Evolutionary conservation across 2,329 filamentous ascomycete genomes (phyloP), one percentile per base, ranked within the genome.

Genomic region (Ilyonectria sp.): DNA sequence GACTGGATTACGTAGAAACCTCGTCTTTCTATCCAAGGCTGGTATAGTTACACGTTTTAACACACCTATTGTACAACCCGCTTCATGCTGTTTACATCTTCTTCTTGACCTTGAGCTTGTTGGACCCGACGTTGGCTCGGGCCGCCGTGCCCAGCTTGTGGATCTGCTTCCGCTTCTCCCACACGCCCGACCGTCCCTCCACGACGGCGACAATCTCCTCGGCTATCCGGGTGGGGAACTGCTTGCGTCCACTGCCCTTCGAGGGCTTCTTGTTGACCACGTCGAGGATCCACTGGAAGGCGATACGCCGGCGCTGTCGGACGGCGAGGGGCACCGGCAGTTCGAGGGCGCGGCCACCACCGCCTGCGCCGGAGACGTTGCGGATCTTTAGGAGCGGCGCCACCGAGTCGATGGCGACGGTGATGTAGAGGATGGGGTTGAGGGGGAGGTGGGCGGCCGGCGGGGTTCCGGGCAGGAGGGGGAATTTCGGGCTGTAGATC

Each of bases 281-380:
- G 69, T 94, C 91, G 65, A 98, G 82, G 74, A 99, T 97, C 96
- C 96, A 99, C 80, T 89, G 85, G 72, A 98, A 92, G 2, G 95
- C 95, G 57, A 86, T 86, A 62, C 95, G 87, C 73, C 95, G 87
- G 69, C 95, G 88, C 80, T 97, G 93, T 68, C 94, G 88, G 70
- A 92, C 82, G 1, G 86, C 85, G 21, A 98, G 85, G 1, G 96
- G 95, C 23, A 91, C 86, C 0, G 96, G 96, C 40, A 98, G 87
- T 63, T 95, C 94, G 65, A 98, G 87, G 13, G 94, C 89, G 40
- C 90, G 88, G 81, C 96, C 96, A 84, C 96, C 96, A 82, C 95
- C 95, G 1, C 92, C 93, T 40, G 93, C 89, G 73, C 94, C 94
- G 76, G 90, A 90, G 75, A 94, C 88, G 68, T 88, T 88, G 61